Percentiles rank a stretch among this genome's conserved stretches.
Evolutionary conservation across 2,329 filamentous ascomycete genomes (phyloP).

Genomic region (Gaeumannomyces sp.): DNA sequence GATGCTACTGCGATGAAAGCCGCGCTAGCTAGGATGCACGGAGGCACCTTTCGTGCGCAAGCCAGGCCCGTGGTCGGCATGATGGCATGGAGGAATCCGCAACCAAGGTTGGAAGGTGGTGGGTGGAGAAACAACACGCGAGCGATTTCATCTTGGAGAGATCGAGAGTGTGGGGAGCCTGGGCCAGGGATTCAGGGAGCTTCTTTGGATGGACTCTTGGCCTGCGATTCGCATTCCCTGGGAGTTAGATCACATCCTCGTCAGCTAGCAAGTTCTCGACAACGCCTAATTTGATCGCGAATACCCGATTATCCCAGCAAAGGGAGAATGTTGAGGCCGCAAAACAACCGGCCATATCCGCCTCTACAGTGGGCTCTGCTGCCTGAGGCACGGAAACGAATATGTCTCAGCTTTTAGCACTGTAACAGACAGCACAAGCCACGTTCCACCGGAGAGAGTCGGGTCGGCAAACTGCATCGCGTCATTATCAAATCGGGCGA

Average conservation of each 20-base stretch:
- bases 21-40: neutral
- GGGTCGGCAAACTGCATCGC: neutral
- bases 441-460: neutral
- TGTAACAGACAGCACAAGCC: neutral
- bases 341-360: too few species aligned
- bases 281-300: too few species aligned
- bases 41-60: neutral
- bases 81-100: neutral
- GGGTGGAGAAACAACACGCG: neutral
- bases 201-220: neutral
- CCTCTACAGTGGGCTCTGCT: too few species aligned
- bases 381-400: neutral
- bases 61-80: neutral
- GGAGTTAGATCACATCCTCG: too few species aligned
- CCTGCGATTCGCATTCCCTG: too few species aligned
- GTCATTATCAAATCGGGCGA: neutral
- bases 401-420: neutral
- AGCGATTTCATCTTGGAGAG: neutral
- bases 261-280: too few species aligned
- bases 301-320: too few species aligned
- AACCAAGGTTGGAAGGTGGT: neutral
- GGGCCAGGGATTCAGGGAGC: neutral
- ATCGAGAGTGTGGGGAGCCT: neutral
- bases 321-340: too few species aligned
- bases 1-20: neutral